Evolutionary conservation across 2,329 filamentous ascomycete genomes (phyloP).

Genomic region (Nigrospora osmanthi): DNA sequence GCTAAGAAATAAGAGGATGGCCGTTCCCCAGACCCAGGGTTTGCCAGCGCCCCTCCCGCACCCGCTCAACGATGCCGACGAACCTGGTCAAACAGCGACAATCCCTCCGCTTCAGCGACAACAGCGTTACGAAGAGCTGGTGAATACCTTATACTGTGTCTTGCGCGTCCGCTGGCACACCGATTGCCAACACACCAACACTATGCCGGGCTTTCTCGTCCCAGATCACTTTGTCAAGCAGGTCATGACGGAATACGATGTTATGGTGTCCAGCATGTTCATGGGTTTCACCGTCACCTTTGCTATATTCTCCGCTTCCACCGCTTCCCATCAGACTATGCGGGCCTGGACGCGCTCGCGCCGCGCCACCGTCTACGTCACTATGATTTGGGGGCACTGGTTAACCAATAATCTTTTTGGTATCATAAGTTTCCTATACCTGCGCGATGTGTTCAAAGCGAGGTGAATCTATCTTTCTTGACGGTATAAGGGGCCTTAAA

Average conservation of each 20-base stretch:
- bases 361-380: background rate
- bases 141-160: no score
- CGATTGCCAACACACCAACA: no score
- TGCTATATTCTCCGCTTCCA: constrained; percentile 1
- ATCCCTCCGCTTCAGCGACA: no score
- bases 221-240: background rate
- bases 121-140: no score
- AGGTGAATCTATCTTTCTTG: background rate
- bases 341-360: background rate
- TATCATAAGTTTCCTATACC: constrained; percentile 2
- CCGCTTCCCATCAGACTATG: background rate
- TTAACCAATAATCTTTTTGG: background rate
- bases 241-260: background rate
- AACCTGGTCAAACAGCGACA: no score
- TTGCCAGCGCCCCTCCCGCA: no score
- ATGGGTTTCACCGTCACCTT: background rate
- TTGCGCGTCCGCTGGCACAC: no score
- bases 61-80: no score
- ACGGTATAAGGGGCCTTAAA: no score
- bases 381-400: constrained; percentile 4
- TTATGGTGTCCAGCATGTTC: constrained; percentile 2
- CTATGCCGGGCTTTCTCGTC: background rate
- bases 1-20: no score
- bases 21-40: no score
- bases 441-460: constrained; percentile 1